Conservation (phyloP, 192 early-diverging fungal species). For the Pecoramyces ruminantium region DNA sequence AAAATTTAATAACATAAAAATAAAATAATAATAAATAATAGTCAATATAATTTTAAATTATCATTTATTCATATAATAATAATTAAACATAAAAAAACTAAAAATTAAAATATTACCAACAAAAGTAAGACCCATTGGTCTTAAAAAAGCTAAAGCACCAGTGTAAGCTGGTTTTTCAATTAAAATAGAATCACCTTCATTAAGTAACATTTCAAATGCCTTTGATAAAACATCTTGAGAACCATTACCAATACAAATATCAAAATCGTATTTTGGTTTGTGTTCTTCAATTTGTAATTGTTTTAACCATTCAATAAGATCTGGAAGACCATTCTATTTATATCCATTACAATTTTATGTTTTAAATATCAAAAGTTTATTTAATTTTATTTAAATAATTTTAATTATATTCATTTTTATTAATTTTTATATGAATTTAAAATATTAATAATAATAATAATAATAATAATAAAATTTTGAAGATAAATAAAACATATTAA, state of each 20-base stretch:
- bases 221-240: slow-evolving; percentile 32
- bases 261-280: slow-evolving; percentile 17
- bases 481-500: too few species aligned
- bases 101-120: background rate
- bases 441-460: too few species aligned
- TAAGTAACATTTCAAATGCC: slow-evolving; percentile 1
- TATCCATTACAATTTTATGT: background rate
- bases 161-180: background rate
- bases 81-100: too few species aligned
- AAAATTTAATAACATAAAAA: too few species aligned
- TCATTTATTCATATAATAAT: too few species aligned
- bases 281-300: slow-evolving; percentile 23
- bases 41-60: too few species aligned
- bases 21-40: too few species aligned
- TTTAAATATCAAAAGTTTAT: too few species aligned
- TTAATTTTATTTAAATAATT: too few species aligned
- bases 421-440: too few species aligned
- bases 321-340: slow-evolving; percentile 19
- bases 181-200: background rate
- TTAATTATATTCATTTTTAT: too few species aligned
- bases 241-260: slow-evolving; percentile 33
- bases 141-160: background rate
- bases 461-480: too few species aligned
- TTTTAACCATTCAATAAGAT: slow-evolving; percentile 23
- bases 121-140: background rate